Base-by-base conservation (phyloP, 73 alveolate species). In the Paramecium primaurelia region DNA sequence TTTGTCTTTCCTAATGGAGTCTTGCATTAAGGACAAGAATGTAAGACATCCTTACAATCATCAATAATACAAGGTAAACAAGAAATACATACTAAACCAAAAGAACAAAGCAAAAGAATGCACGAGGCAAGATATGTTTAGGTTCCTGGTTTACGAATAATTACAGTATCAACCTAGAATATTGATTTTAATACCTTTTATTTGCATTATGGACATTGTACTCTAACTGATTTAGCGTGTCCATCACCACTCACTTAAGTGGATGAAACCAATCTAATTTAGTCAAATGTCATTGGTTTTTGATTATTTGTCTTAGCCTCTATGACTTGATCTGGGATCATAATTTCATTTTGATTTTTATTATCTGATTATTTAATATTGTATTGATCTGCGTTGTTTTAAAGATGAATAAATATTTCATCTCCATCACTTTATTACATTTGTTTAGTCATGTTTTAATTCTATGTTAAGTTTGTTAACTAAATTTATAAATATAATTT, bases 41-140 rank as follows among this genome's bases (percentile, higher is more conserved):
- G 91, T 40, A 16, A 10, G 10, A 49, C 91, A 80, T 80, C 91
- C 49, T 80, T 80, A 25, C 91, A 80, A 42, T 80, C 91, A 80
- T 80, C 91, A 26, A 80, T 80, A 16, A 80, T 42, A 64, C 71
- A 80, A 18, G 91, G 91, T 14, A 80, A 28, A 80, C 91, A 80
- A 9, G 91, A 80, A 14, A 80, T 28, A 16, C 91, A 80, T 2
- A 80, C 91, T 49, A 80, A 45, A 26, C 91, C 91, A 49, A 80
- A 80, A 6, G 91, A 80, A 26, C 91, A 80, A 22, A 80, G 71
- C 30, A 80, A 47, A 26, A 80, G 91, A 11, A 80, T 28, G 45
- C 91, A 80, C 1, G 64, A 32, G 20, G 91, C 91, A 20, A 80
- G 36, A 26, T 45, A 80, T 22, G 91, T 80, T 80, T 80, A 34